Percentiles rank a stretch among this genome's conserved stretches.
Conservation (phyloP, 192 early-diverging fungal species). For the Podila epigama region DNA sequence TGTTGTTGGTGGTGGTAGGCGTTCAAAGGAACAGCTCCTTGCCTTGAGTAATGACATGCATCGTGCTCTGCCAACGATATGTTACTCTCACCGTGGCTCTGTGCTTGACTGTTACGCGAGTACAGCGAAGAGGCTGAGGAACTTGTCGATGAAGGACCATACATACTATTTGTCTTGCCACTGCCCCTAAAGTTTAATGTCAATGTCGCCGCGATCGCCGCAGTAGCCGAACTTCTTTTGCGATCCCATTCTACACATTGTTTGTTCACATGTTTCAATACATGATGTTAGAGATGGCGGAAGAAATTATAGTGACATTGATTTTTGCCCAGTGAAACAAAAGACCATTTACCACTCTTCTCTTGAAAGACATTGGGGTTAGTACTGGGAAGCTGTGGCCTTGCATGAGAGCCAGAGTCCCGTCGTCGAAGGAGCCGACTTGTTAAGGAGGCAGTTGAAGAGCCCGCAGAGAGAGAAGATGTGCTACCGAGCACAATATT, state of each 20-base stretch:
- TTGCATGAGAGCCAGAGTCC: conserved; percentile 6
- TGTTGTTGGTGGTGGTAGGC: background rate
- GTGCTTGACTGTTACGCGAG: no score
- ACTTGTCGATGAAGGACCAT: background rate
- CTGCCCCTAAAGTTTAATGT: conserved; percentile 30
- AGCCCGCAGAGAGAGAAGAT: background rate
- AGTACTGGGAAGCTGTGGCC: background rate
- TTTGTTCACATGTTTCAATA: no score
- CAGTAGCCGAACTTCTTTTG: conserved; percentile 14
- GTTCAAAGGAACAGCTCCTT: no score
- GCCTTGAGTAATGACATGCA: no score
- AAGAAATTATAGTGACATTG: background rate
- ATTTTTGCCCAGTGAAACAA: background rate
- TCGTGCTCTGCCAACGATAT: no score
- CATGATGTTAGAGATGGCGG: no score
- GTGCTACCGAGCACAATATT: background rate
- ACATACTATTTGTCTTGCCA: background rate
- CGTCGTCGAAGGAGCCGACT: conserved; percentile 15
- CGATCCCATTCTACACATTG: conserved; percentile 12
- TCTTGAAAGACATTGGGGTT: background rate
- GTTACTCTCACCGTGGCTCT: no score
- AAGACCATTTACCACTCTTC: conserved; percentile 8
- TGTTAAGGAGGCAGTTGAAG: conserved; percentile 11
- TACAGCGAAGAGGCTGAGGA: background rate
- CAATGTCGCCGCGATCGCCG: conserved; percentile 21